Base-by-base conservation (phyloP, 2,329 filamentous ascomycete genomes). In the Dothiorella sarmentorum region DNA sequence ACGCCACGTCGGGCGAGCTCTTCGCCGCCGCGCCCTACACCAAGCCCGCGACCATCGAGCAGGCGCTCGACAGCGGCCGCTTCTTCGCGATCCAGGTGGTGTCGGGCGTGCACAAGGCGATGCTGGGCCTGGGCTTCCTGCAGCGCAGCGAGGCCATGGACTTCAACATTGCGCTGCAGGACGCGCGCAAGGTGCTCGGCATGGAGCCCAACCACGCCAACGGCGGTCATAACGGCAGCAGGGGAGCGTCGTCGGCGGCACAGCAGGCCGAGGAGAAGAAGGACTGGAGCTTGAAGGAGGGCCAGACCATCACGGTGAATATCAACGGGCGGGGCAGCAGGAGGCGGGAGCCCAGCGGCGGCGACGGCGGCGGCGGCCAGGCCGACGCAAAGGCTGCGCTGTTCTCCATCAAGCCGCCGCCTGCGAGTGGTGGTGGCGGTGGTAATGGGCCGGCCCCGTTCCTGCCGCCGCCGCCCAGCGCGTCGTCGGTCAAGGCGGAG, bases 1-100 rank as follows among this genome's bases (percentile, higher is more conserved):
- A 96, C 71, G 76, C 86, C 3, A 78, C 79, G 22, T 85, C 79
- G 0, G 90, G 88, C 26, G 83, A 89, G 66, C 80, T 96, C 20
- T 96, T 96, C 72, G 91, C 91, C 44, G 91, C 90, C 1, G 88
- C 88, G 1, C 91, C 91, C 0, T 96, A 95, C 74, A 86, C 84
- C 0, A 75, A 79, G 22, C 71, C 80, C 2, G 79, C 79, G 17
- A 83, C 82, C 6, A 89, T 96, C 45, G 89, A 94, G 75, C 83
- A 90, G 64, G 89, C 89, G 18, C 77, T 89, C 20, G 91, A 96
- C 71, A 90, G 85, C 68, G 86, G 84, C 61, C 84, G 91, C 31
- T 96, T 96, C 80, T 96, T 96, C 69, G 91, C 91, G 5, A 71
- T 96, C 33, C 81, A 88, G 13, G 90, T 96, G 1, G 90, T 91